A percentile compares a stretch with the other conserved stretches of the same genome.
Evolutionary conservation across 2,329 filamentous ascomycete genomes (phyloP).

Genomic region (Cytospora schulzeri): DNA sequence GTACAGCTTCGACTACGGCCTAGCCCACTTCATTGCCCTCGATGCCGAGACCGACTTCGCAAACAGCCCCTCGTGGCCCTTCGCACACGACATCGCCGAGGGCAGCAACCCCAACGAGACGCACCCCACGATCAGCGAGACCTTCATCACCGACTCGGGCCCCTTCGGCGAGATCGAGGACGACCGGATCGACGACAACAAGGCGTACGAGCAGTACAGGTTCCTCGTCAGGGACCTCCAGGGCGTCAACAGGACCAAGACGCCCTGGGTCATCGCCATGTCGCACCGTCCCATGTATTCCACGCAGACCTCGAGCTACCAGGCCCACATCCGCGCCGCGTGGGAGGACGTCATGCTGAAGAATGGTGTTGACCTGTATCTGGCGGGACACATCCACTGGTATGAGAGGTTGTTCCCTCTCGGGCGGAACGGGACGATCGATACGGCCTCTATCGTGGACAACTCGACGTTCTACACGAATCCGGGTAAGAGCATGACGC

Average conservation of each 20-base stretch:
- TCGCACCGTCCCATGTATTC: slow-evolving; percentile 53
- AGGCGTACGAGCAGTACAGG: slow-evolving; percentile 48
- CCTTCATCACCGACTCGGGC: slow-evolving; percentile 50
- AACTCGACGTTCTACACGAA: slow-evolving; percentile 52
- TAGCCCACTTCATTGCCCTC: slow-evolving; percentile 53
- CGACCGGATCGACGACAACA: slow-evolving; percentile 42
- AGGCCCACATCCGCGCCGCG: slow-evolving; percentile 45
- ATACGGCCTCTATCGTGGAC: slow-evolving; percentile 44
- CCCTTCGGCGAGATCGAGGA: slow-evolving; percentile 49
- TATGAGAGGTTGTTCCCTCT: slow-evolving; percentile 32
- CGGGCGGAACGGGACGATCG: slow-evolving; percentile 40
- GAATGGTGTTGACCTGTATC: slow-evolving; percentile 49
- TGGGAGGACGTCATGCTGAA: slow-evolving; percentile 49
- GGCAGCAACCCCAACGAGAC: slow-evolving; percentile 41
- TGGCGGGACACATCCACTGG: slow-evolving; percentile 37
- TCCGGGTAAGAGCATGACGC: slow-evolving; percentile 50
- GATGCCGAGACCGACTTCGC: slow-evolving; percentile 54
- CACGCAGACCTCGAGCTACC: slow-evolving; percentile 45
- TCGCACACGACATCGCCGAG: slow-evolving; percentile 41
- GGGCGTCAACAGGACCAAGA: slow-evolving; percentile 47
- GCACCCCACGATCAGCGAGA: slow-evolving; percentile 43
- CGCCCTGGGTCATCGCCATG: slow-evolving; percentile 53
- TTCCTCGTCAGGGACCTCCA: slow-evolving; percentile 50
- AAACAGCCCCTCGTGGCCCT: slow-evolving; percentile 48
- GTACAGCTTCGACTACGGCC: slow-evolving; percentile 57